Conservation (phyloP, 306 rosid species). For the Acacia acuminata region DNA sequence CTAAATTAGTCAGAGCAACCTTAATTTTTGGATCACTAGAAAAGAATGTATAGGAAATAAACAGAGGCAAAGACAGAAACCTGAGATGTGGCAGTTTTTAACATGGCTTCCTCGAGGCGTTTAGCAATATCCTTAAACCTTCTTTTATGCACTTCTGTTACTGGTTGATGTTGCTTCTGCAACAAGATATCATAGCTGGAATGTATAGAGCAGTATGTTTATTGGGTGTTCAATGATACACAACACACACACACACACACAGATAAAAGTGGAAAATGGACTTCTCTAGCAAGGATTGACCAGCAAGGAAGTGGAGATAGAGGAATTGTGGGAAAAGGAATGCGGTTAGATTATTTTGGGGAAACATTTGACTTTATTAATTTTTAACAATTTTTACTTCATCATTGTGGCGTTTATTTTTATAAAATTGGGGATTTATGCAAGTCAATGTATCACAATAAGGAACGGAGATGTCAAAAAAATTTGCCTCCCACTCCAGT, state of each 20-base stretch:
- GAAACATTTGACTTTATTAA: too few relatives aligned
- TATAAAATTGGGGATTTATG: neutral
- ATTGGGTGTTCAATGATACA: neutral
- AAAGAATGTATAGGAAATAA: constrained; percentile 3
- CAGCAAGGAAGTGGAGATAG: too few relatives aligned
- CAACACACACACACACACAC: neutral
- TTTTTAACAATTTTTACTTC: too few relatives aligned
- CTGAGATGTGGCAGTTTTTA: constrained; percentile 62
- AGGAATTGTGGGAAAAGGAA: neutral
- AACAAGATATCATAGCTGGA: constrained; percentile 57
- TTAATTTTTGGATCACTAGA: constrained; percentile 9
- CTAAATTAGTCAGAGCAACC: neutral
- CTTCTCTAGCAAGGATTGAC: neutral
- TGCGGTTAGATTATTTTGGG: neutral
- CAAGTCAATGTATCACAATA: neutral
- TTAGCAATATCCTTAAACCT: constrained; percentile 66
- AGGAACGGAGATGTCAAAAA: neutral
- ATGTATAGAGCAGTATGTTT: constrained; percentile 20
- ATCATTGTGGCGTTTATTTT: neutral
- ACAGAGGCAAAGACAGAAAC: constrained; percentile 38
- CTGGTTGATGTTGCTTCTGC: constrained; percentile 47
- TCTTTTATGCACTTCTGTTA: constrained; percentile 43
- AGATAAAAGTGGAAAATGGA: neutral
- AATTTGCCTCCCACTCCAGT: neutral
- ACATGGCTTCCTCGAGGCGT: constrained; percentile 82